Percentiles rank a stretch among this genome's conserved stretches.
Conservation (phyloP, 2,329 filamentous ascomycete genomes). For the Xylaria sp. region DNA sequence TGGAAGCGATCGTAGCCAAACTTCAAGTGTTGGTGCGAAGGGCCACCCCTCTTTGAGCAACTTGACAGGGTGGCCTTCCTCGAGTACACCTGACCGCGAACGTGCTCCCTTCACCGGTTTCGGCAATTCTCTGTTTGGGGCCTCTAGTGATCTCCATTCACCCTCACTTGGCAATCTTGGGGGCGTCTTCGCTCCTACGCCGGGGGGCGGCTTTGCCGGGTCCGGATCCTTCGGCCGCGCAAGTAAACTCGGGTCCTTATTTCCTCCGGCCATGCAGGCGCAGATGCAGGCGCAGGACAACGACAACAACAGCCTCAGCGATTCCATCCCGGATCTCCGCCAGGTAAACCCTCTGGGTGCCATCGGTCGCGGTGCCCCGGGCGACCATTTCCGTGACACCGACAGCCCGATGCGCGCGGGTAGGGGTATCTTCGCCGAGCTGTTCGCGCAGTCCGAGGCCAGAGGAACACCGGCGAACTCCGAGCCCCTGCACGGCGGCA, state of each 20-base stretch:
- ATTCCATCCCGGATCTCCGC: conserved; percentile 61
- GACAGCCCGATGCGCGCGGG: conserved; percentile 61
- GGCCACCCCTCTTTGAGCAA: conserved; percentile 67
- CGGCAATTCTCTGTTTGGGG: conserved; percentile 79
- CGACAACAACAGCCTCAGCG: conserved; percentile 56
- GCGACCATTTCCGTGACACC: conserved; percentile 55
- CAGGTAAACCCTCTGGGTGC: conserved; percentile 66
- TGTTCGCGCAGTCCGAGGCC: conserved; percentile 47
- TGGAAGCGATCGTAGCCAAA: conserved; percentile 88
- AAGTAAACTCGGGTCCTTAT: conserved; percentile 85
- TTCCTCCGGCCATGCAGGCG: conserved; percentile 86
- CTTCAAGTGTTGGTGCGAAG: conserved; percentile 82
- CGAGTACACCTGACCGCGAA: conserved; percentile 70
- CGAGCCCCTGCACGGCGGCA: conserved; percentile 33
- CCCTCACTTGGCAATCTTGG: conserved; percentile 69
- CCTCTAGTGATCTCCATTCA: conserved; percentile 77
- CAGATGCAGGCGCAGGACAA: conserved; percentile 80
- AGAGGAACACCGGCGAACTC: conserved; percentile 38
- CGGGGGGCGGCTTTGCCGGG: conserved; percentile 55
- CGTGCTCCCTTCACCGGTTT: conserved; percentile 62
- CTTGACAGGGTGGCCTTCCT: conserved; percentile 66
- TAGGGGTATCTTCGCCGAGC: conserved; percentile 59
- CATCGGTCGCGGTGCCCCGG: conserved; percentile 66
- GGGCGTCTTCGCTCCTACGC: conserved; percentile 68
- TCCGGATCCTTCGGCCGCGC: conserved; percentile 71